Conservation (phyloP, 208 protist species). For the Trypanosoma boissoni region DNA sequence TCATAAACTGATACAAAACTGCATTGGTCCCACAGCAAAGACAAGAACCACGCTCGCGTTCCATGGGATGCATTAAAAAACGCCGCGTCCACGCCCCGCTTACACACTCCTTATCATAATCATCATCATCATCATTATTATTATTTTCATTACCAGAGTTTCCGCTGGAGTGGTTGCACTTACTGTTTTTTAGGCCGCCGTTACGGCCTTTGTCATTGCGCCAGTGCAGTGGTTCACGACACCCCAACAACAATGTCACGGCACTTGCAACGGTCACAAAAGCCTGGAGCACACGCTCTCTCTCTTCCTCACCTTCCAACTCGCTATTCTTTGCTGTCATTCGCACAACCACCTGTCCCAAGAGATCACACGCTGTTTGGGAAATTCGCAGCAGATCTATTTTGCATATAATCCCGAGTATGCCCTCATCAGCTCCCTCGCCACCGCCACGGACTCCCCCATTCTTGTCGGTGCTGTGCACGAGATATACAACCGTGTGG, state of each 20-base stretch:
- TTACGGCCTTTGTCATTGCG: neutral
- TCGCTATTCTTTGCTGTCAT: too few relatives aligned
- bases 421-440: neutral
- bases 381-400: conserved; percentile 6
- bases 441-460: neutral
- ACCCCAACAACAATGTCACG: conserved; percentile 9
- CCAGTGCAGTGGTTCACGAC: conserved; percentile 7
- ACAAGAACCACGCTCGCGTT: conserved; percentile 1
- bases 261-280: conserved; percentile 6
- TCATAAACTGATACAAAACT: conserved; percentile 8
- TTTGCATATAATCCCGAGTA: conserved; percentile 11
- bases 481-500: conserved; percentile 6
- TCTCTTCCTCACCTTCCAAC: neutral
- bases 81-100: neutral
- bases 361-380: conserved; percentile 9
- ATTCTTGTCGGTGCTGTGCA: neutral
- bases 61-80: neutral
- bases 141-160: too few relatives aligned
- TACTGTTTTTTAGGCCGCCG: too few relatives aligned
- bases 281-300: neutral
- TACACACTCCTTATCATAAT: neutral
- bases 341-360: conserved; percentile 2
- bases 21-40: conserved; percentile 1
- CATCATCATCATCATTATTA: neutral
- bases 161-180: too few relatives aligned